A percentile compares a stretch with the other conserved stretches of the same genome.
Conservation (phyloP, 345 rosid species). For the Hevea brasiliensis region DNA sequence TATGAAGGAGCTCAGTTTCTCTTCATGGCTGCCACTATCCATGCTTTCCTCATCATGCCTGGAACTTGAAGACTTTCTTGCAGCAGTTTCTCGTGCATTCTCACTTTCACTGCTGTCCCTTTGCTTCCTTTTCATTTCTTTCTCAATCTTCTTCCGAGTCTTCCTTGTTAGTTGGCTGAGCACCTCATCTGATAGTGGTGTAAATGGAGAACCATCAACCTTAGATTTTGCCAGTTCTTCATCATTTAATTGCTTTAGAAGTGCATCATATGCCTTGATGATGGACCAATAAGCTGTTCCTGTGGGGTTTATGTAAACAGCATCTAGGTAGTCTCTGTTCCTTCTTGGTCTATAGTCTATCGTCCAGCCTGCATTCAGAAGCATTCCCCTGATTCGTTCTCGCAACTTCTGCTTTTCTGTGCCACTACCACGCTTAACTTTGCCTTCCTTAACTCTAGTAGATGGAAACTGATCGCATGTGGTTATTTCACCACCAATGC, state of each 20-base stretch:
- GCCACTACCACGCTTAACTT: slow-evolving; percentile 77
- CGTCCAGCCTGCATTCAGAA: slow-evolving; percentile 35
- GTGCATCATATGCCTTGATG: slow-evolving; percentile 41
- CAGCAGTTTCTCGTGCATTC: slow-evolving; percentile 11
- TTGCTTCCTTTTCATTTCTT: slow-evolving; percentile 36
- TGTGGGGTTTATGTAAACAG: slow-evolving; percentile 32
- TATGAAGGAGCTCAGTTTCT: slow-evolving; percentile 63
- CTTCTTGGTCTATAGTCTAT: slow-evolving; percentile 40
- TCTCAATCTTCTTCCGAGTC: slow-evolving; percentile 38
- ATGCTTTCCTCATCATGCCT: slow-evolving; percentile 27
- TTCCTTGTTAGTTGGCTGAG: slow-evolving; percentile 35
- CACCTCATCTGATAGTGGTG: slow-evolving; percentile 32
- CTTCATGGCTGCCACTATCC: slow-evolving; percentile 56
- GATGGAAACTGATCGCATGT: slow-evolving; percentile 41
- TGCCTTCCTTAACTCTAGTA: slow-evolving; percentile 46
- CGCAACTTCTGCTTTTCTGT: slow-evolving; percentile 93
- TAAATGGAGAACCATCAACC: slow-evolving; percentile 19
- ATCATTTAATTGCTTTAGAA: slow-evolving; percentile 31
- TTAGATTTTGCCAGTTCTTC: slow-evolving; percentile 23
- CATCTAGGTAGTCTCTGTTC: slow-evolving; percentile 40
- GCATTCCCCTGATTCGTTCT: slow-evolving; percentile 77
- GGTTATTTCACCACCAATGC: slow-evolving; percentile 40
- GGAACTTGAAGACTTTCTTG: slow-evolving; percentile 23
- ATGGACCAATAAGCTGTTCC: slow-evolving; percentile 43
- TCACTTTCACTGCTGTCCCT: slow-evolving; percentile 17